Conservation (phyloP, 441 rosid species). For the Corymbia calophylla region DNA sequence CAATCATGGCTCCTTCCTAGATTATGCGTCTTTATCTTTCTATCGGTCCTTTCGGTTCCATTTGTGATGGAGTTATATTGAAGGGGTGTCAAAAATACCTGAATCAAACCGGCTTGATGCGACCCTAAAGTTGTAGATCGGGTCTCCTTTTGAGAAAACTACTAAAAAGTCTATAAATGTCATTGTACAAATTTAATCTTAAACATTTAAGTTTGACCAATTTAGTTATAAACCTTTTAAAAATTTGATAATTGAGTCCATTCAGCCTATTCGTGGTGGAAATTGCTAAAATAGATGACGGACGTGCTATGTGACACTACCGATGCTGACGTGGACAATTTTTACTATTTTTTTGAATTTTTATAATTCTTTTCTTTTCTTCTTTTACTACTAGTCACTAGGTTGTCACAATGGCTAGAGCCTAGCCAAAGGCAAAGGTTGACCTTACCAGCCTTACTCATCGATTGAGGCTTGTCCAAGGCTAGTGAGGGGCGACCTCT, state of each 20-base stretch:
- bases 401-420: no score
- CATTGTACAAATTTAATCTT: fast-evolving
- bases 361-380: no score
- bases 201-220: fast-evolving
- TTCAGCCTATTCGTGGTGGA: no score
- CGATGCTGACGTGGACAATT: fast-evolving
- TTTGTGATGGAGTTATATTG: background rate
- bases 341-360: fast-evolving
- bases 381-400: no score
- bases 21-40: background rate
- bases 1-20: background rate
- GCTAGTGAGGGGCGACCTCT: no score
- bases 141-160: background rate
- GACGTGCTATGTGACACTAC: fast-evolving
- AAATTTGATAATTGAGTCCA: fast-evolving
- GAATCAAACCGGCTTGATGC: background rate
- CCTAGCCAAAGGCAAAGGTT: no score
- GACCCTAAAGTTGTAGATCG: background rate
- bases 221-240: no score
- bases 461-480: no score
- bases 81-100: background rate
- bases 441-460: no score
- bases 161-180: no score
- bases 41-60: background rate
- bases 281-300: background rate